Percentiles rank a stretch among this genome's conserved stretches.
These are phyloP conservation scores for Sphagnum magellanicum DNA, from an alignment of 228 moss, liverwort and hornwort genomes.

Conservation along the genomic window DNA sequence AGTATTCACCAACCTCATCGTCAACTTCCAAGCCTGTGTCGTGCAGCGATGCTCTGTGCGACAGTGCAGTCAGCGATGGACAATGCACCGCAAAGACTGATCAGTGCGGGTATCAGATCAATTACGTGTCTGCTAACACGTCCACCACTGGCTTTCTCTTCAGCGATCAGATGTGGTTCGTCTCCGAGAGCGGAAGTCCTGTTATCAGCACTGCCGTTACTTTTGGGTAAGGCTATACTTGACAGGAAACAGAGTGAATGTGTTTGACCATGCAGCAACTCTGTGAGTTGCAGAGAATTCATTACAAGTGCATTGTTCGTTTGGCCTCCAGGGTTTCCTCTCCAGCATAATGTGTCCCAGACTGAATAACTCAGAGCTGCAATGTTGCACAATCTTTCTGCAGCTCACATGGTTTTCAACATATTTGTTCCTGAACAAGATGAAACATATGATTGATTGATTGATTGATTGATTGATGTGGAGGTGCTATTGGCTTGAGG, in stretches of 20 bases:
- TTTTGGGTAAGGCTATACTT: constrained; percentile 43
- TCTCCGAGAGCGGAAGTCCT: constrained; percentile 34
- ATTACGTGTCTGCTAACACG: constrained; percentile 68
- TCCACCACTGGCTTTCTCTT: constrained; percentile 64
- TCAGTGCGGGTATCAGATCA: constrained; percentile 56
- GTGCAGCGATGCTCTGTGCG: constrained; percentile 40
- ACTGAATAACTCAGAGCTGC: neutral
- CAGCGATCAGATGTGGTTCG: constrained; percentile 61
- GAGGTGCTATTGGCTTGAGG: too few relatives aligned
- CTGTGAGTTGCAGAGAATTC: neutral
- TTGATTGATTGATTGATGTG: too few relatives aligned
- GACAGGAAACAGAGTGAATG: neutral
- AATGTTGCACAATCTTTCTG: too few relatives aligned
- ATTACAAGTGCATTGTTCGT: neutral
- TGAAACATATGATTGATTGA: too few relatives aligned
- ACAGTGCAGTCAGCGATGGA: constrained; percentile 3
- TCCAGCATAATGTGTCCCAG: neutral
- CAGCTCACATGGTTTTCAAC: too few relatives aligned
- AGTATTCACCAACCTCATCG: constrained; percentile 27
- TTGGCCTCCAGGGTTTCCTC: neutral
- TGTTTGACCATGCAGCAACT: too few relatives aligned
- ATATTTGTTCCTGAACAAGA: too few relatives aligned
- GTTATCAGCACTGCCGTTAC: constrained; percentile 34
- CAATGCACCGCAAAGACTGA: constrained; percentile 17
- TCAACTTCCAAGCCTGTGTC: constrained; percentile 36